phyloP scores from a whole-genome alignment of 1,139 yeast genomes.

The Debaryomyces udenii region DNA sequence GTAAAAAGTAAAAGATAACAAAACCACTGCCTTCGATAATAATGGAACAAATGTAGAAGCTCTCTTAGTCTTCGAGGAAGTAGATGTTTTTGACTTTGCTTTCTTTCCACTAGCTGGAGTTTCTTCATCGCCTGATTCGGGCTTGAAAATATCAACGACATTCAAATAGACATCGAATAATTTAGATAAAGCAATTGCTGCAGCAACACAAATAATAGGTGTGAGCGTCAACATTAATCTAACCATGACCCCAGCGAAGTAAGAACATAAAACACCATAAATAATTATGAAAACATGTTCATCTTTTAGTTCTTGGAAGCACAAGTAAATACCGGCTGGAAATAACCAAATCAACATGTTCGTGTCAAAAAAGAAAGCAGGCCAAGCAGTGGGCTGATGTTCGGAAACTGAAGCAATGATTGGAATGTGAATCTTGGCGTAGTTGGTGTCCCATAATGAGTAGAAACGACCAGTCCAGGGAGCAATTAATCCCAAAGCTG shows the following conservation, averaged over 20 bases:
- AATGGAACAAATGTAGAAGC: constrained; percentile 39
- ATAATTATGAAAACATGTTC: constrained; percentile 93
- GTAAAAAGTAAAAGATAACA: constrained; percentile 73
- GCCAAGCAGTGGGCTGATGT: constrained; percentile 99
- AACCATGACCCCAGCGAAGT: constrained; percentile 99
- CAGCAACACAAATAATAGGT: constrained; percentile 90
- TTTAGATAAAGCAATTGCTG: constrained; percentile 84
- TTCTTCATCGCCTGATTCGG: constrained; percentile 14
- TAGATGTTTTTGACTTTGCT: constrained; percentile 12
- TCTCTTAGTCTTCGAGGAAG: constrained; percentile 15
- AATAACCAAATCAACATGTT: constrained; percentile 93
- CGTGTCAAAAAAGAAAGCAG: constrained; percentile 94
- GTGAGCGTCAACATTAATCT: constrained; percentile 96
- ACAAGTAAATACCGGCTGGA: constrained; percentile 94
- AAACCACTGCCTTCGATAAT: constrained; percentile 62
- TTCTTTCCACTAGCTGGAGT: constrained; percentile 11
- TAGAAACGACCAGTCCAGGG: constrained; percentile 99
- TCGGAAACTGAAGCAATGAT: constrained; percentile 98
- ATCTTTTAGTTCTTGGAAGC: constrained; percentile 86
- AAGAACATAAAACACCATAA: constrained; percentile 88
- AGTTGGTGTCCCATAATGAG: constrained; percentile 96
- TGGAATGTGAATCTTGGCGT: constrained; percentile 97
- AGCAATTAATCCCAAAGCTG: constrained; percentile 91
- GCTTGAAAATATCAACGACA: constrained; percentile 49
- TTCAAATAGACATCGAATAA: constrained; percentile 83